Evolutionary conservation across 768 basidiomycete species (phyloP).

Genomic region (Pleurotus giganteus): DNA sequence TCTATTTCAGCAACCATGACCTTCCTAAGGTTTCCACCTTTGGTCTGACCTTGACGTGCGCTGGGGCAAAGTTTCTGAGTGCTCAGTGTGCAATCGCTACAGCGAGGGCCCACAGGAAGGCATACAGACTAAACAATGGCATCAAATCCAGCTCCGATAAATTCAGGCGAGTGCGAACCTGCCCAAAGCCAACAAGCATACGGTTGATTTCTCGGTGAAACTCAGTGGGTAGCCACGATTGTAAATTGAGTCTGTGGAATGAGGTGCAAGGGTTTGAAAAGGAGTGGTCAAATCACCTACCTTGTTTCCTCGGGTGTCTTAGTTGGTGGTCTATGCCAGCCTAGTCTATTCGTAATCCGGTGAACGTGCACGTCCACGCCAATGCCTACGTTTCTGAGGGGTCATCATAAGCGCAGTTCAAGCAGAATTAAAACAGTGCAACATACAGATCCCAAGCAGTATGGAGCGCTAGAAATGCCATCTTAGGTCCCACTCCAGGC

Average conservation of each 20-base stretch:
- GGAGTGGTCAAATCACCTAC: no score
- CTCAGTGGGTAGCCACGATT: conserved; percentile 81
- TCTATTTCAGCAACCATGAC: not conserved
- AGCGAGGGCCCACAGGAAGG: conserved; percentile 61
- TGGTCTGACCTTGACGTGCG: conserved; percentile 30
- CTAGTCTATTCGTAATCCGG: conserved; percentile 87
- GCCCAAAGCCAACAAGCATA: conserved; percentile 81
- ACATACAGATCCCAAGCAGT: conserved; percentile 80
- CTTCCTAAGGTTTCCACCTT: conserved; percentile 20
- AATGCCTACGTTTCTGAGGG: conserved; percentile 75
- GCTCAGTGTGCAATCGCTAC: conserved; percentile 61
- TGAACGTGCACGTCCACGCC: conserved; percentile 98
- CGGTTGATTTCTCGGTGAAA: conserved; percentile 77
- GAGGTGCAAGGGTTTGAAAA: not conserved
- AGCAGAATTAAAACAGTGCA: not conserved
- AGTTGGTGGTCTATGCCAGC: conserved; percentile 88
- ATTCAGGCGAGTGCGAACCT: conserved; percentile 42
- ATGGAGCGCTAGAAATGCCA: conserved; percentile 87
- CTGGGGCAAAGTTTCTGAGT: conserved; percentile 64
- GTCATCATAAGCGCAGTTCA: not conserved
- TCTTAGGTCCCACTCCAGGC: conserved; percentile 93
- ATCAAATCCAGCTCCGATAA: not conserved
- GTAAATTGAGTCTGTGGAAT: conserved; percentile 60
- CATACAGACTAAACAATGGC: conserved; percentile 54
- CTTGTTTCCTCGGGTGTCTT: conserved; percentile 88